Conservation (phyloP, 1,284 basidiomycete species). For the Blastosporella zonata region DNA sequence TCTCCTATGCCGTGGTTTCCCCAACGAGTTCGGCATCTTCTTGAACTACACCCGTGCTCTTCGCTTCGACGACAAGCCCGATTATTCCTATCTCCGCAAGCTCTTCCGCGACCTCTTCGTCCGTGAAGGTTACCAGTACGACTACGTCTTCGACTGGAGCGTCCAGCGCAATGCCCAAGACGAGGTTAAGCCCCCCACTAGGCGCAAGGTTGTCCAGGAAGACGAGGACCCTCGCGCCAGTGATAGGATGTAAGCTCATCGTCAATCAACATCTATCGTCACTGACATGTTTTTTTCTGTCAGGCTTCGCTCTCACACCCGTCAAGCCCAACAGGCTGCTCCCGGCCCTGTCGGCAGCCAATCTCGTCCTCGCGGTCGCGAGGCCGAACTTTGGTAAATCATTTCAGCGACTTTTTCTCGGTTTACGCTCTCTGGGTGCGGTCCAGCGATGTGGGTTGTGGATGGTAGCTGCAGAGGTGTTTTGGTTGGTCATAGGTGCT, state of each 20-base stretch:
- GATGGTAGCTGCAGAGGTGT: slow-evolving; percentile 50
- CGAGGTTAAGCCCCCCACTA: slow-evolving; percentile 59
- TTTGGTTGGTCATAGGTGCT: slow-evolving; percentile 46
- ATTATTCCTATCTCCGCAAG: slow-evolving; percentile 97
- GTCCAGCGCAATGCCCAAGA: slow-evolving; percentile 77
- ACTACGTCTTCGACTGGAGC: slow-evolving; percentile 98
- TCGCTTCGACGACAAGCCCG: slow-evolving; percentile 97
- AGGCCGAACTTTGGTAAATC: slow-evolving; percentile 74
- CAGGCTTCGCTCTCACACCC: slow-evolving; percentile 82
- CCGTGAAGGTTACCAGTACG: slow-evolving; percentile 96
- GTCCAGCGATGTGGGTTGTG: slow-evolving; percentile 58
- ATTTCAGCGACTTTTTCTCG: slow-evolving; percentile 35
- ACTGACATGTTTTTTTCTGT: slow-evolving; percentile 17
- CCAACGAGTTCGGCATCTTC: slow-evolving; percentile 97
- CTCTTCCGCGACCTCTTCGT: slow-evolving; percentile 97
- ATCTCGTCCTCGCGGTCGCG: slow-evolving; percentile 61
- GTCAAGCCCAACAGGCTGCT: slow-evolving; percentile 65
- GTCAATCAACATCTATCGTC: slow-evolving; percentile 16
- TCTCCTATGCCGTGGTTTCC: slow-evolving; percentile 93
- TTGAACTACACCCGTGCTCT: slow-evolving; percentile 96
- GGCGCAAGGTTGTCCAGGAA: slow-evolving; percentile 76
- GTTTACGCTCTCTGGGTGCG: slow-evolving; percentile 54
- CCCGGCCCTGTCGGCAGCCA: slow-evolving; percentile 58
- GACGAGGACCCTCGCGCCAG: slow-evolving; percentile 75
- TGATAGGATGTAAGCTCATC: slow-evolving; percentile 69